Evolutionary conservation across 352 stramenopile species (phyloP).

Genomic region (Phytophthora aleatoria): DNA sequence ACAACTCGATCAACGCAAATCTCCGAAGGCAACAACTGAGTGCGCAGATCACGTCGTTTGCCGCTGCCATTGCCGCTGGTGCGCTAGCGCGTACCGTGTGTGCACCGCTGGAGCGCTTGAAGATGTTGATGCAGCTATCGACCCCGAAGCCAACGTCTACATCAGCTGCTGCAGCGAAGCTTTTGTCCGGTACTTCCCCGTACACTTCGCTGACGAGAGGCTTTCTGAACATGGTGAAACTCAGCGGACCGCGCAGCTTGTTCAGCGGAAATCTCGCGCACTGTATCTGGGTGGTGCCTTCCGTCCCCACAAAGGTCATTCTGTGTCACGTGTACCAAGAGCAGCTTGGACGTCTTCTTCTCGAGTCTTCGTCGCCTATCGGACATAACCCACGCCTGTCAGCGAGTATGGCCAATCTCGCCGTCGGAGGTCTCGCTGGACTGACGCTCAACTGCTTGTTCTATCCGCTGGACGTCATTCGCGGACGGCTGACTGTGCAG

Average conservation of each 20-base stretch:
- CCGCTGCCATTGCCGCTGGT: conserved; percentile 70
- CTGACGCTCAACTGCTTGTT: conserved; percentile 72
- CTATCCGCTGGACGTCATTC: conserved; percentile 82
- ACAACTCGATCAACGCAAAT: conserved; percentile 31
- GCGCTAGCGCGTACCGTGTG: conserved; percentile 63
- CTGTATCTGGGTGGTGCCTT: conserved; percentile 84
- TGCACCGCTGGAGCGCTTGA: conserved; percentile 79
- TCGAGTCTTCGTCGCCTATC: conserved; percentile 19
- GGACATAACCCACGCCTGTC: conserved; percentile 27
- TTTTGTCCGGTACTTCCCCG: conserved; percentile 20
- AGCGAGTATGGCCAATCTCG: conserved; percentile 58
- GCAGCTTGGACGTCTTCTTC: conserved; percentile 44
- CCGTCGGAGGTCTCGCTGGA: conserved; percentile 67
- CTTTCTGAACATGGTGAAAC: conserved; percentile 73
- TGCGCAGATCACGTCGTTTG: conserved; percentile 56
- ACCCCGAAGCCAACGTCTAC: conserved; percentile 31
- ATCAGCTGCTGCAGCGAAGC: conserved; percentile 4
- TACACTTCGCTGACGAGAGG: conserved; percentile 59
- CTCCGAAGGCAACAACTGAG: conserved; percentile 29
- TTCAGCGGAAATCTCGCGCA: conserved; percentile 84
- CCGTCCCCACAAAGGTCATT: conserved; percentile 80
- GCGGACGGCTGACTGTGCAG: conserved; percentile 72
- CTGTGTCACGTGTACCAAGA: conserved; percentile 74
- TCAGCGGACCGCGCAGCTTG: conserved; percentile 60
- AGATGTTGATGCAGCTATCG: conserved; percentile 80